These are phyloP conservation scores for Suillus clintonianus DNA, from an alignment of 768 basidiomycete genomes.

Conservation along the genomic window DNA sequence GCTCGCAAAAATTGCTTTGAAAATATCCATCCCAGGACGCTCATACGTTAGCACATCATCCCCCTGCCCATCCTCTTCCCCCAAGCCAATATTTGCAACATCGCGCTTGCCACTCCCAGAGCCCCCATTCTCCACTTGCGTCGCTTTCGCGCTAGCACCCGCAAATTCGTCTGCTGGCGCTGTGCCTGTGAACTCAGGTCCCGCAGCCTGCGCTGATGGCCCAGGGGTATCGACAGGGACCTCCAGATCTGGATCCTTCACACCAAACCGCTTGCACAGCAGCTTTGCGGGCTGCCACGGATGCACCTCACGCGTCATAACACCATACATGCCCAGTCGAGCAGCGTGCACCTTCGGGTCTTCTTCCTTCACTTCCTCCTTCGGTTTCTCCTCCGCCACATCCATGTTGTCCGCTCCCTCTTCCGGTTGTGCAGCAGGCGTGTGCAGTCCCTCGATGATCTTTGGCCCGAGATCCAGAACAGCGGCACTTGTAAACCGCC, in stretches of 20 bases:
- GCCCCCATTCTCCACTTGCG: neutral
- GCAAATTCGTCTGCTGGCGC: constrained; percentile 1
- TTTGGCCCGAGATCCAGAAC: constrained; percentile 68
- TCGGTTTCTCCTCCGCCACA: constrained; percentile 37
- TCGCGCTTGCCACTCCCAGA: constrained; percentile 44
- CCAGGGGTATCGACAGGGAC: constrained; percentile 34
- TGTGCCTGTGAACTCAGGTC: constrained; percentile 6
- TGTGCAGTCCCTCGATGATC: constrained; percentile 67
- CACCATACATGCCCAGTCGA: constrained; percentile 85
- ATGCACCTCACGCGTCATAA: constrained; percentile 73
- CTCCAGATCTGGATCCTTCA: constrained; percentile 82
- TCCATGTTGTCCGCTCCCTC: constrained; percentile 44
- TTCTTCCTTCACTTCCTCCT: constrained; percentile 52
- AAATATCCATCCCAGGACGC: constrained; percentile 87
- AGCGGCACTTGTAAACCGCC: constrained; percentile 84
- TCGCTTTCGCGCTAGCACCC: neutral
- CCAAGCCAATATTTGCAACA: constrained; percentile 82
- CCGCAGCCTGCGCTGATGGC: constrained; percentile 22
- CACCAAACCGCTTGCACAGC: constrained; percentile 91
- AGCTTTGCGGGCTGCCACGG: constrained; percentile 83
- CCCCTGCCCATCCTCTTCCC: constrained; percentile 91
- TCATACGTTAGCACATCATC: constrained; percentile 86
- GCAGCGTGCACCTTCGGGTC: constrained; percentile 84
- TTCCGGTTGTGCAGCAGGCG: constrained; percentile 48
- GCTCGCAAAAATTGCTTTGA: constrained; percentile 97